phyloP scores from a whole-genome alignment of 2,329 filamentous ascomycete species.

The Cordyceps farinosa region DNA sequence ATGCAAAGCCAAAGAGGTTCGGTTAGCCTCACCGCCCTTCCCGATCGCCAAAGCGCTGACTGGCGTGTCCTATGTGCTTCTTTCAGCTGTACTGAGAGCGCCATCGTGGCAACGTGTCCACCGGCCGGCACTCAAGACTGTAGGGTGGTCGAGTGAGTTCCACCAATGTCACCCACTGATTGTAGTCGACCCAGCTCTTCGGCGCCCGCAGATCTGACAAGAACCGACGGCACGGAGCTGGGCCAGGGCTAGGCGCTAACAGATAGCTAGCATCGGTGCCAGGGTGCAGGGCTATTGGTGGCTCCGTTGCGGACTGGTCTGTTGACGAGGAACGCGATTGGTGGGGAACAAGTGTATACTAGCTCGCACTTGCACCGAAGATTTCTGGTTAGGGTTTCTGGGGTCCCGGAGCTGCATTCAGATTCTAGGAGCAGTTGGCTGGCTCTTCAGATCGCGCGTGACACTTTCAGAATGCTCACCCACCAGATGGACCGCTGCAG shows the following conservation, averaged over 20 bases:
- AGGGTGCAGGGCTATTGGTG: not conserved
- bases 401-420: not conserved
- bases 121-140: not conserved
- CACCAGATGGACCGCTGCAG: not conserved
- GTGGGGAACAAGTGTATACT: not conserved
- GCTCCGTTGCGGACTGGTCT: not conserved
- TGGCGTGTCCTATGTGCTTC: not conserved
- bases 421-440: too few relatives aligned
- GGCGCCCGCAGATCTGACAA: constrained; percentile 10
- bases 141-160: not conserved
- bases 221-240: constrained; percentile 6
- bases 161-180: not conserved
- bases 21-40: constrained; percentile 13
- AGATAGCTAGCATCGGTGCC: not conserved
- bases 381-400: not conserved
- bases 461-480: not conserved
- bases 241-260: not conserved
- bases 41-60: not conserved
- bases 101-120: not conserved
- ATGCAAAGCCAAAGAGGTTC: not conserved
- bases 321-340: not conserved
- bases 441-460: not conserved
- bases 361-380: not conserved
- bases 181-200: not conserved
- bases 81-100: not conserved